phyloP scores from a whole-genome alignment of 352 stramenopile species.

The Globisporangium nagaii region DNA sequence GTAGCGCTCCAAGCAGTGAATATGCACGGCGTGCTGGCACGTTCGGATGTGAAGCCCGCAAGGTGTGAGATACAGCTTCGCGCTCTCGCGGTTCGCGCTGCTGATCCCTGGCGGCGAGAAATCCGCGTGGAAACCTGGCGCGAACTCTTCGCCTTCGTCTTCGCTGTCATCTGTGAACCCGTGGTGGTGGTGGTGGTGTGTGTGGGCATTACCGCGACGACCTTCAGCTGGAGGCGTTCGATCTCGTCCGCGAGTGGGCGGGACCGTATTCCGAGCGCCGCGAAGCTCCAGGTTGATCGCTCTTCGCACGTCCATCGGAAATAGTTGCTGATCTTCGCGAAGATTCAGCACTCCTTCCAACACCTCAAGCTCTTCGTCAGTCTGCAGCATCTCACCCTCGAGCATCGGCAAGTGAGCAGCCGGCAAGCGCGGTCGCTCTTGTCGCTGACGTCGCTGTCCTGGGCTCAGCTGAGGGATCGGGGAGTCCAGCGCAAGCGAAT shows the following conservation, averaged over 20 bases:
- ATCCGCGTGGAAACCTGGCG: constrained; percentile 32
- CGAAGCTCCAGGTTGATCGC: constrained; percentile 34
- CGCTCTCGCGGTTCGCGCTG: constrained; percentile 34
- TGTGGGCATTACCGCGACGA: constrained; percentile 11
- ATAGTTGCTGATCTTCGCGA: constrained; percentile 52
- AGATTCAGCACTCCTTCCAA: constrained; percentile 64
- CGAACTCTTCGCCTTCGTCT: constrained; percentile 44
- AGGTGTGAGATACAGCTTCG: constrained; percentile 69
- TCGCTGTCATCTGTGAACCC: constrained; percentile 43
- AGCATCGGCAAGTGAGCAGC: constrained; percentile 39
- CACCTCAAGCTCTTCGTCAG: constrained; percentile 62
- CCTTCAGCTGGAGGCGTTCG: constrained; percentile 10
- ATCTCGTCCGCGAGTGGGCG: constrained; percentile 14
- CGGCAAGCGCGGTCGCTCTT: constrained; percentile 39
- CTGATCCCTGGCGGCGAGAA: constrained; percentile 41
- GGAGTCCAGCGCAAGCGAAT: constrained; percentile 20
- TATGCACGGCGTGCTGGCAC: constrained; percentile 84
- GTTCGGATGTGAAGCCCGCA: constrained; percentile 82
- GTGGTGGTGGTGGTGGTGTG: constrained; percentile 22
- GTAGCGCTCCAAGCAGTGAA: constrained; percentile 83
- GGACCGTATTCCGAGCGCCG: constrained; percentile 21
- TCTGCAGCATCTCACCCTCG: constrained; percentile 55
- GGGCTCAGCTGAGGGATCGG: constrained; percentile 32
- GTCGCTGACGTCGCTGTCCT: constrained; percentile 25
- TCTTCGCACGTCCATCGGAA: constrained; percentile 42